These are phyloP conservation scores for Papiliotrema nemorosa DNA, from an alignment of 1,284 basidiomycete species.

Conservation along the genomic window DNA sequence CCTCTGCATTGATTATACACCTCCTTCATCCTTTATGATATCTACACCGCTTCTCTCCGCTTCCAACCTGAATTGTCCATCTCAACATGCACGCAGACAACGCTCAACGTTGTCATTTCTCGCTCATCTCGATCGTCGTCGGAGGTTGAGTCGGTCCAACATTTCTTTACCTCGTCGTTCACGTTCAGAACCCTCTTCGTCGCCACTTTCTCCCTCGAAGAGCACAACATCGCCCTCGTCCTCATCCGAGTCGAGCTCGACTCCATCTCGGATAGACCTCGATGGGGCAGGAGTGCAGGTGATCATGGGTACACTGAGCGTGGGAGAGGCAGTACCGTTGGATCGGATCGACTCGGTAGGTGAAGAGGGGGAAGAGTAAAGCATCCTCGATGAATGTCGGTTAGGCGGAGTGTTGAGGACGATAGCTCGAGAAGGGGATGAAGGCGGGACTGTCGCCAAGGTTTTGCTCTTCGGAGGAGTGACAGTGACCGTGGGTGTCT, in stretches of 20 bases:
- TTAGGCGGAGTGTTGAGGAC: slow-evolving; percentile 3
- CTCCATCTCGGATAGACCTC: slow-evolving; percentile 18
- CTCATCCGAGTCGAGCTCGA: slow-evolving; percentile 42
- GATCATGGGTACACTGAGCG: slow-evolving; percentile 42
- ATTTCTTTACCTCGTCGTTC: slow-evolving; percentile 31
- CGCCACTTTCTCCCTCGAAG: slow-evolving; percentile 19
- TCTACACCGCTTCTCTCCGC: too few species aligned
- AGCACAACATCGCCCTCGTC: slow-evolving; percentile 28
- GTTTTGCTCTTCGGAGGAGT: not conserved
- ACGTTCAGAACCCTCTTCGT: slow-evolving; percentile 27
- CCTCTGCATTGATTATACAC: too few species aligned
- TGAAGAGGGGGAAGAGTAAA: slow-evolving; percentile 2
- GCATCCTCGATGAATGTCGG: not conserved
- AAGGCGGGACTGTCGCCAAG: slow-evolving; percentile 6
- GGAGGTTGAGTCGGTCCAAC: slow-evolving; percentile 25
- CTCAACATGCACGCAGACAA: too few species aligned
- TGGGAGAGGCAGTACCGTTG: slow-evolving; percentile 21
- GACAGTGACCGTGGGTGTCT: not conserved
- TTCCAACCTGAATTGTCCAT: too few species aligned
- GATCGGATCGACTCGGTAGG: slow-evolving; percentile 18
- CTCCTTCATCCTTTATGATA: too few species aligned
- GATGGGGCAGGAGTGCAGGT: slow-evolving; percentile 43
- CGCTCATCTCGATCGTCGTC: slow-evolving; percentile 25
- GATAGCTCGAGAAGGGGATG: slow-evolving; percentile 2
- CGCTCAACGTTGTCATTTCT: too few species aligned